Conservation (phyloP, 2,329 filamentous ascomycete genomes). For the Diaporthe vaccinii region DNA sequence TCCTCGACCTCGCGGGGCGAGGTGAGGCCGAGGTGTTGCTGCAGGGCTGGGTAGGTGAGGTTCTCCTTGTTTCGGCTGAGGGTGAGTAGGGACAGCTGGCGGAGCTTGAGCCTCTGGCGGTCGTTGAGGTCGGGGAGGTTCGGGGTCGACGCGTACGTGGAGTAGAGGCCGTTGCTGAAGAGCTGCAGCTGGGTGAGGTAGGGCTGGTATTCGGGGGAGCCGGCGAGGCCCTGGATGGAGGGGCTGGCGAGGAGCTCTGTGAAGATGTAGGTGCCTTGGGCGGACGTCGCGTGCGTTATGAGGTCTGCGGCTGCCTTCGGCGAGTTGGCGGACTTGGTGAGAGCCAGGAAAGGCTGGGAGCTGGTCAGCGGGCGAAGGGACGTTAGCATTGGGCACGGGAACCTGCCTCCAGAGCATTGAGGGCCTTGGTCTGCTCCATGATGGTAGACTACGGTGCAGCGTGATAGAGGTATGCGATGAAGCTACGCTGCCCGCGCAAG, state of each 20-base stretch:
- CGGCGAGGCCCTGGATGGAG: constrained; percentile 80
- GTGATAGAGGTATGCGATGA: constrained; percentile 1
- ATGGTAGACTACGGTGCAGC: constrained; percentile 40
- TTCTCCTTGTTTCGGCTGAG: constrained; percentile 69
- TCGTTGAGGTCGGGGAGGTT: constrained; percentile 79
- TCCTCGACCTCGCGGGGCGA: constrained; percentile 82
- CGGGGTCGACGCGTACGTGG: constrained; percentile 72
- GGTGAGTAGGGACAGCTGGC: constrained; percentile 89
- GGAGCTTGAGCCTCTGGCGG: constrained; percentile 85
- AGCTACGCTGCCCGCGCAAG: neutral
- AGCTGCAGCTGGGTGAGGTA: constrained; percentile 83
- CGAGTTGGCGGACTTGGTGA: constrained; percentile 87
- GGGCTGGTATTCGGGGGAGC: constrained; percentile 61
- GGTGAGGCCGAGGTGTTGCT: constrained; percentile 74
- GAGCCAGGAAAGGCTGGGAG: constrained; percentile 86
- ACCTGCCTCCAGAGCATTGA: constrained; percentile 73
- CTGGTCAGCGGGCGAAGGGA: constrained; percentile 44
- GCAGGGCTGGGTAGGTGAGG: constrained; percentile 81
- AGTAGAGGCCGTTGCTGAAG: constrained; percentile 93
- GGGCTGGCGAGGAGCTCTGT: constrained; percentile 88
- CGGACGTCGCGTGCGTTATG: constrained; percentile 89
- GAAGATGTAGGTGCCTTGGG: constrained; percentile 91
- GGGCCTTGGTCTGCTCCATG: constrained; percentile 82
- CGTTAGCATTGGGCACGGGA: neutral
- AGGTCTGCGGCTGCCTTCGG: constrained; percentile 89